A percentile compares a stretch with the other conserved stretches of the same genome.
Evolutionary conservation across 2,329 filamentous ascomycete species (phyloP).

Genomic region (Aspergillus clavatus): DNA sequence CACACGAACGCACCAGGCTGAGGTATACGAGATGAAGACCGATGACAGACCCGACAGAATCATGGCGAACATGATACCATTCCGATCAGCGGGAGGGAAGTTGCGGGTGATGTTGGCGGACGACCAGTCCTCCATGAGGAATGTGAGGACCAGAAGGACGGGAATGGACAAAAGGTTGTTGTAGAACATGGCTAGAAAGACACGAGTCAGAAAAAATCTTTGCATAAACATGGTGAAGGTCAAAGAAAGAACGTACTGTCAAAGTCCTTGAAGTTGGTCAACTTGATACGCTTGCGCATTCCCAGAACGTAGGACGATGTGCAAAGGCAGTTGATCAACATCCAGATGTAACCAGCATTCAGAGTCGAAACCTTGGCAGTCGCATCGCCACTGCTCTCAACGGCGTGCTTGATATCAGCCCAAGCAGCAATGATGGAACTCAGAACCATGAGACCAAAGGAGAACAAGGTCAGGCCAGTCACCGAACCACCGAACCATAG

Average conservation of each 20-base stretch:
- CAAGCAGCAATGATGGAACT: constrained; percentile 93
- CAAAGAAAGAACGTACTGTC: constrained; percentile 67
- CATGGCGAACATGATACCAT: constrained; percentile 79
- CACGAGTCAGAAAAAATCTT: constrained; percentile 5
- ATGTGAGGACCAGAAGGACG: constrained; percentile 74
- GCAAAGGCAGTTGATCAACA: constrained; percentile 94
- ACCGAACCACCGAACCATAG: constrained; percentile 96
- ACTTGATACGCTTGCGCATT: constrained; percentile 98
- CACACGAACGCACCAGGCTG: constrained; percentile 96
- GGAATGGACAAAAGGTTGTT: constrained; percentile 98
- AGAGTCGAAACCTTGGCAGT: constrained; percentile 77
- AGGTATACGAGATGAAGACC: constrained; percentile 99
- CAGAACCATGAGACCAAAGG: constrained; percentile 93
- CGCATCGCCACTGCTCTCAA: constrained; percentile 62
- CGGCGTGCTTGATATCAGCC: constrained; percentile 88
- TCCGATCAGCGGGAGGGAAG: constrained; percentile 79
- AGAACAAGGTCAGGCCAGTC: constrained; percentile 78
- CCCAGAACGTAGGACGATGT: constrained; percentile 82
- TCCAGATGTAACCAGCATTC: constrained; percentile 95
- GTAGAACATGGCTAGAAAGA: constrained; percentile 85
- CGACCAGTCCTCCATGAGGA: constrained; percentile 90
- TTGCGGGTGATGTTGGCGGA: constrained; percentile 74
- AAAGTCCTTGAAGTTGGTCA: constrained; percentile 99
- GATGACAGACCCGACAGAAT: constrained; percentile 87
- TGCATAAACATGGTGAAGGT: background rate